Base-by-base conservation (phyloP, 2,329 filamentous ascomycete species). In the Fusarium sp. region DNA sequence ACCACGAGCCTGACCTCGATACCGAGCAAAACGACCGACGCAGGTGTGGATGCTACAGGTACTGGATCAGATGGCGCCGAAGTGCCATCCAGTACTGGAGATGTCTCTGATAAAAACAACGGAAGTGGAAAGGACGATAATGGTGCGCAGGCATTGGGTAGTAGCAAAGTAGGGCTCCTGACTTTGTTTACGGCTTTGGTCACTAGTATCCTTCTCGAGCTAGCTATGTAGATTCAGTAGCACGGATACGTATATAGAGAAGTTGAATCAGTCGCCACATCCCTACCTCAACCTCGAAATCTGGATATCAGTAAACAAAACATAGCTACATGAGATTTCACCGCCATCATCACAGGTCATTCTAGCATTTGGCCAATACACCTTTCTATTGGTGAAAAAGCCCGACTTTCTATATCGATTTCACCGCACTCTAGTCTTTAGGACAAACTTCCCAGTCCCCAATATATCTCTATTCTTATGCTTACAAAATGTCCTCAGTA, bases 81-180 rank as follows among this genome's bases (percentile, higher is more conserved):
- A 22, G 35, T 45, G 6, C 6, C 68, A 14, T 51, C 35, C 8
- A 48, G 26, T 7, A 53, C 53, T 12, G 31, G 44, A 41, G 94
- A 22, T 94, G 94, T 73, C 90, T 90, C 60, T 97, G 84, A 81
- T 7, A 30, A 35, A 20, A 41, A 18, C 5, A 28, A 18, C 26
- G 22, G 30, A 4, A 30, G 26, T 6, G 33, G n/a, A 12, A 39
- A 71, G 18, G 50, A 38, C 30, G 48, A 41, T 12, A 56, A 38
- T 16, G 39, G 35, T 13, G 35, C 61, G 12, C 30, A 22, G 2
- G 6, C 16, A 8, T 28, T 56, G 16, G 22, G 38, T 3, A 3
- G 41, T 33, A 28, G 24, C 12, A 42, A 41, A 15, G 6, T 14
- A 16, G 38, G 31, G 12, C 7, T 54, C 3, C 16, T 55, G 14